These are phyloP conservation scores for Geosmithia putterillii DNA, from an alignment of 2,329 filamentous ascomycete species.

Conservation along the genomic window DNA sequence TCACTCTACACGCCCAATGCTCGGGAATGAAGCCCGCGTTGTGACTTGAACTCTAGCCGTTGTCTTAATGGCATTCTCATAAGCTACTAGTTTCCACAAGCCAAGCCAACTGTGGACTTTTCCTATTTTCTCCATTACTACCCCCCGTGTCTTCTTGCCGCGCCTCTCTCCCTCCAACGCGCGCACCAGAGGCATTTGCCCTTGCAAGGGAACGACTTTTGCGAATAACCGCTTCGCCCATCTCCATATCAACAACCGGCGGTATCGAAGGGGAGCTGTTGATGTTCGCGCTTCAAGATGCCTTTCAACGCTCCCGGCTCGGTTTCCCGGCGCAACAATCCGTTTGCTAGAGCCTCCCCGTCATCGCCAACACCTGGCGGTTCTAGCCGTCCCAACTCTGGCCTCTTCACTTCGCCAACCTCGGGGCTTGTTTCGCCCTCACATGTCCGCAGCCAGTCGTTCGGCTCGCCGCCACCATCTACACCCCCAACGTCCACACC, in stretches of 20 bases:
- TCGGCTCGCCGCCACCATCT: slow-evolving; percentile 22
- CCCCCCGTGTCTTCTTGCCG: slow-evolving; percentile 5
- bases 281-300: slow-evolving; percentile 16
- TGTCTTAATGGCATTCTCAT: slow-evolving; percentile 11
- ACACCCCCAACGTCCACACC: not conserved
- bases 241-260: not conserved
- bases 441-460: slow-evolving; percentile 61
- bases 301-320: slow-evolving; percentile 20
- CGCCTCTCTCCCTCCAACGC: not conserved
- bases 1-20: not conserved
- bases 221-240: not conserved
- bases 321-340: slow-evolving; percentile 67
- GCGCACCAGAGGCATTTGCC: not conserved
- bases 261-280: slow-evolving; percentile 6
- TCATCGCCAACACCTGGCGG: slow-evolving; percentile 46
- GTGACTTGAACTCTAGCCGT: slow-evolving; percentile 1
- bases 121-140: slow-evolving; percentile 8
- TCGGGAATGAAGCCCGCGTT: not conserved
- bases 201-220: not conserved
- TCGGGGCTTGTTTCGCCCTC: slow-evolving; percentile 21
- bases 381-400: slow-evolving; percentile 58
- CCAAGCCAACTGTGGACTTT: slow-evolving; percentile 4
- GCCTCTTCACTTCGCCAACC: slow-evolving; percentile 11
- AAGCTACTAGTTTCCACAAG: slow-evolving; percentile 6
- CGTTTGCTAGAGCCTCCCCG: slow-evolving; percentile 60